phyloP scores from a whole-genome alignment of 331 rosid species.

The Spiraea crenata region DNA sequence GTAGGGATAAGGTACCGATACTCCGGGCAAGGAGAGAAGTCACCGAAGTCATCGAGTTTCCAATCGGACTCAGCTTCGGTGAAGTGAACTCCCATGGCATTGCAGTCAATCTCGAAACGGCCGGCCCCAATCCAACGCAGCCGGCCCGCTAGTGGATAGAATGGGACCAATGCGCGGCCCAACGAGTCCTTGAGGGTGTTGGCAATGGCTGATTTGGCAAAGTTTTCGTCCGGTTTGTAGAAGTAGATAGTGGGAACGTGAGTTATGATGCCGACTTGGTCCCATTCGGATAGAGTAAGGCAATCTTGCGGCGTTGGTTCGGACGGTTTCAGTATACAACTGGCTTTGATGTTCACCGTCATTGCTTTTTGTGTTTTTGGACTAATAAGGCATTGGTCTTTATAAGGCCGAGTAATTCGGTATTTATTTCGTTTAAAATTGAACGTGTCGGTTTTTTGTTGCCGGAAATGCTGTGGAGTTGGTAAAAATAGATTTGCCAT shows the following conservation, averaged over 20 bases:
- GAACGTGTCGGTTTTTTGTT: neutral
- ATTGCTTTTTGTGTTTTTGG: constrained; percentile 11
- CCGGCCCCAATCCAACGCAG: constrained; percentile 40
- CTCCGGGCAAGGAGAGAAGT: constrained; percentile 30
- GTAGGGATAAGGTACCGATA: constrained; percentile 28
- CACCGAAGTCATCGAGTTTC: constrained; percentile 32
- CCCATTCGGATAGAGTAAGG: constrained; percentile 53
- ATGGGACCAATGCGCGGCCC: constrained; percentile 46
- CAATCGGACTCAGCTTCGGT: constrained; percentile 44
- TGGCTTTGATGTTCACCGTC: constrained; percentile 38
- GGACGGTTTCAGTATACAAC: constrained; percentile 35
- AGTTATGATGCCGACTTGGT: constrained; percentile 47
- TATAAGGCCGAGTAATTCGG: neutral
- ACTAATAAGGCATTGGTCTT: neutral
- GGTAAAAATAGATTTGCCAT: neutral
- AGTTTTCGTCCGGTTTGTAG: constrained; percentile 28
- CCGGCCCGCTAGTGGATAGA: constrained; percentile 57
- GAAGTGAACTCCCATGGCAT: constrained; percentile 41
- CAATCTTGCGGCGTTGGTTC: constrained; percentile 48
- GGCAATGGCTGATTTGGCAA: constrained; percentile 20
- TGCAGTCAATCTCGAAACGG: constrained; percentile 56
- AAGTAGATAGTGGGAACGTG: constrained; percentile 54
- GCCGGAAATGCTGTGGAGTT: neutral
- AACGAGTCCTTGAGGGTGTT: constrained; percentile 43
- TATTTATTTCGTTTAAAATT: neutral